Conservation (phyloP, 257 asterid genomes). For the Ilex aquifolium region DNA sequence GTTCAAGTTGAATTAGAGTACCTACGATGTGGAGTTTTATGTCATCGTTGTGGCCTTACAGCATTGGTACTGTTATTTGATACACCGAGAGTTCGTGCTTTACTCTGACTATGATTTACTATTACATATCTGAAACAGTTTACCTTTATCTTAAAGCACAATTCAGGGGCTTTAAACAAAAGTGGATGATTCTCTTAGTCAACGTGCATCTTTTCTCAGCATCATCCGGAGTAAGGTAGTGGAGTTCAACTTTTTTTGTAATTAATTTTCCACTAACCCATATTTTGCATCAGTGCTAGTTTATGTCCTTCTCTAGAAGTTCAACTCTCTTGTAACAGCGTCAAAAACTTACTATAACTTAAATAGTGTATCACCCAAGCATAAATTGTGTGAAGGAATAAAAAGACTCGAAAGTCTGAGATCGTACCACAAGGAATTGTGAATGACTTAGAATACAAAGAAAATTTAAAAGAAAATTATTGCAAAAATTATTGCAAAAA, state of each 20-base stretch:
- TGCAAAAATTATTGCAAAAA: too few species aligned
- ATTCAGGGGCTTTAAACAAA: not conserved
- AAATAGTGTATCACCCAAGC: too few species aligned
- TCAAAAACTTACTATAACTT: too few species aligned
- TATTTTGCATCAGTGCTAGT: not conserved
- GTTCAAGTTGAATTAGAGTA: not conserved
- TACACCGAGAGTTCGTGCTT: not conserved
- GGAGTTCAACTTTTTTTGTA: not conserved
- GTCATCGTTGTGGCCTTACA: not conserved
- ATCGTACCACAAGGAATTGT: too few species aligned
- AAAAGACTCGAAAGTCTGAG: too few species aligned
- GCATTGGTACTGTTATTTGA: not conserved
- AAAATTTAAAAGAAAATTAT: too few species aligned
- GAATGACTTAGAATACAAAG: too few species aligned
- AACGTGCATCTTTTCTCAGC: not conserved
- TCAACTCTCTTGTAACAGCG: too few species aligned
- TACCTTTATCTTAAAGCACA: not conserved
- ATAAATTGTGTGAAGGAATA: too few species aligned
- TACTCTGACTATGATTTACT: not conserved
- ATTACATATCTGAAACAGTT: not conserved
- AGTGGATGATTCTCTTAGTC: not conserved
- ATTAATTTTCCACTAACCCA: not conserved
- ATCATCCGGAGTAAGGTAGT: not conserved
- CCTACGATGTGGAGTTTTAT: not conserved
- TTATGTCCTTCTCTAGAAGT: too few species aligned